Evolutionary conservation across 1,139 yeast species (phyloP).

Genomic region (Debaryomycetaceae sp.): DNA sequence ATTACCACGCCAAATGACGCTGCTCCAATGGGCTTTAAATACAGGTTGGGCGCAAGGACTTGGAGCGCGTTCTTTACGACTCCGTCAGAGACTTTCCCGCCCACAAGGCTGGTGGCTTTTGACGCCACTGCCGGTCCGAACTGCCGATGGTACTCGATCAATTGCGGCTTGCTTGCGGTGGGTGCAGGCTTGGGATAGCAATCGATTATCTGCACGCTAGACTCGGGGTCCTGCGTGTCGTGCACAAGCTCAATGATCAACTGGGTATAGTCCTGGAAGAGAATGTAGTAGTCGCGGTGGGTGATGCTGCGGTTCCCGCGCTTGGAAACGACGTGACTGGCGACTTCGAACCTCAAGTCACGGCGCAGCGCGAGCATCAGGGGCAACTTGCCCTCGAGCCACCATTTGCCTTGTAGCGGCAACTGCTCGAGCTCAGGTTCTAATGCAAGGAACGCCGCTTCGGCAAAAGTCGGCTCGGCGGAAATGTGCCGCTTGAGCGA

Average conservation of each 20-base stretch:
- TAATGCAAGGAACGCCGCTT: conserved; percentile 13
- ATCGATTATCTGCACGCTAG: conserved; percentile 38
- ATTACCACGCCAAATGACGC: conserved; percentile 67
- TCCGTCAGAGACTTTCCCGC: conserved; percentile 18
- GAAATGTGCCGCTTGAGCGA: conserved; percentile 8
- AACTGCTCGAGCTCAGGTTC: conserved; percentile 24
- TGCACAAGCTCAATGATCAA: conserved; percentile 47
- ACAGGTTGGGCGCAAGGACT: conserved; percentile 9
- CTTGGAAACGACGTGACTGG: conserved; percentile 42
- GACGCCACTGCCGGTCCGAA: conserved; percentile 34
- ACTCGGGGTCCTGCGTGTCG: conserved; percentile 44
- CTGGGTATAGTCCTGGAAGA: conserved; percentile 68
- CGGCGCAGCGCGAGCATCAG: conserved; percentile 33
- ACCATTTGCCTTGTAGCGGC: conserved; percentile 43
- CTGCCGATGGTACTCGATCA: conserved; percentile 39
- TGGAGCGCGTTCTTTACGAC: conserved; percentile 18
- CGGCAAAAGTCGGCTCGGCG: conserved; percentile 22
- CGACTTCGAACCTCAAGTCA: conserved; percentile 55
- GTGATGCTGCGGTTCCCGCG: conserved; percentile 44
- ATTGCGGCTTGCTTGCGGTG: conserved; percentile 30
- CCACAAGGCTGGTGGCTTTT: conserved; percentile 30
- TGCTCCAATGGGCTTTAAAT: conserved; percentile 40
- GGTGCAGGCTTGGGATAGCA: conserved; percentile 36
- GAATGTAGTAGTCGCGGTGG: conserved; percentile 58
- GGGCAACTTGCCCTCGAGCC: conserved; percentile 55